Percentiles rank a stretch among this genome's conserved stretches.
These are phyloP conservation scores for Penicillium lagena DNA, from an alignment of 495 filamentous ascomycete species.

Conservation along the genomic window DNA sequence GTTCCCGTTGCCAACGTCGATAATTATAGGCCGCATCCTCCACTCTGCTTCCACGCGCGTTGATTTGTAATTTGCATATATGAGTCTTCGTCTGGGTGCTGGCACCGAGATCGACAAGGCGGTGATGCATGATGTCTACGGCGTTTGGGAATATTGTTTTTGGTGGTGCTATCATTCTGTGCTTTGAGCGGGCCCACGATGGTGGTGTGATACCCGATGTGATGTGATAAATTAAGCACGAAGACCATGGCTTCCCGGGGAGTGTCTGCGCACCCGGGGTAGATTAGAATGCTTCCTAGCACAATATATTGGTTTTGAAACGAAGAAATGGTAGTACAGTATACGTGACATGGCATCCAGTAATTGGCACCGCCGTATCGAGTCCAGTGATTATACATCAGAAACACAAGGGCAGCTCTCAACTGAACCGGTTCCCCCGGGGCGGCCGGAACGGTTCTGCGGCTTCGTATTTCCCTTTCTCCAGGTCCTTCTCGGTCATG, in stretches of 20 bases:
- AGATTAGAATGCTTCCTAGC: no score
- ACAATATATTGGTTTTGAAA: no score
- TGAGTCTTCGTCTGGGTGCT: conserved; percentile 6
- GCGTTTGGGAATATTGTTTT: conserved; percentile 1
- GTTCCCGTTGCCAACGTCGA: background rate
- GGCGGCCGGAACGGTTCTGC: conserved; percentile 62
- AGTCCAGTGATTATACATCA: no score
- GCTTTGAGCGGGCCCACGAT: no score
- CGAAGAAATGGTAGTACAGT: no score
- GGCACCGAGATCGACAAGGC: conserved; percentile 4
- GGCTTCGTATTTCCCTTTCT: conserved; percentile 90
- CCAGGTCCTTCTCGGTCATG: conserved; percentile 61
- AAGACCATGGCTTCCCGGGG: no score
- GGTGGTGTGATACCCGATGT: no score
- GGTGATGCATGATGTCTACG: conserved; percentile 3
- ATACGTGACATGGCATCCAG: no score
- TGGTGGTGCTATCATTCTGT: no score
- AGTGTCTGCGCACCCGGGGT: no score
- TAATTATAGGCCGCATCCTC: conserved; percentile 26
- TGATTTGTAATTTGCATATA: conserved; percentile 8
- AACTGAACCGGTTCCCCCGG: conserved; percentile 82
- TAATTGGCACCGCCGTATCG: no score
- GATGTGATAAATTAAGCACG: no score
- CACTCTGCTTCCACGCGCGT: conserved; percentile 42
- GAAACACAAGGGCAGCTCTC: conserved; percentile 1